Evolutionary conservation across 2,329 filamentous ascomycete genomes (phyloP).

Genomic region (Hypoxylon sp.): DNA sequence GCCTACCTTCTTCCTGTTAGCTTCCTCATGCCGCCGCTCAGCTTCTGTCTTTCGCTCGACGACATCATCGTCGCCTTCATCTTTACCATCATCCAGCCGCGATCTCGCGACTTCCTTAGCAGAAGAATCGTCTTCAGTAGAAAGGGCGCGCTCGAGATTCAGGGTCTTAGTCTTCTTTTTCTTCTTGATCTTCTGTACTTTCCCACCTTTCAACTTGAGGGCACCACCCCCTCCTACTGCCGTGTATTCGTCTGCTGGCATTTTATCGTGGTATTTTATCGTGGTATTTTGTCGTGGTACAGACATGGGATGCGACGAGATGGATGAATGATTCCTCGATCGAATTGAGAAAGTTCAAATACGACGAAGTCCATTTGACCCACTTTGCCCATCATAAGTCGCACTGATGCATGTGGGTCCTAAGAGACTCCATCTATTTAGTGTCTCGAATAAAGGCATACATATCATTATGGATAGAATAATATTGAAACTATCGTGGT

Average conservation of each 20-base stretch:
- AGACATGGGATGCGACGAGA: neutral
- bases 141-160: constrained; percentile 64
- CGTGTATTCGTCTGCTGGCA: constrained; percentile 83
- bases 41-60: constrained; percentile 82
- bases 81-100: constrained; percentile 39
- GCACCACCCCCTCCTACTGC: constrained; percentile 77
- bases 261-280: constrained; percentile 70
- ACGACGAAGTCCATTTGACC: no score
- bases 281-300: constrained; percentile 67
- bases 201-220: constrained; percentile 87
- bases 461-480: neutral
- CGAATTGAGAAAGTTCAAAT: constrained; percentile 10
- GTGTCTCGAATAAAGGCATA: no score
- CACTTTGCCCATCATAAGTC: no score
- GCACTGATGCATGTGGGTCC: no score
- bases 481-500: no score
- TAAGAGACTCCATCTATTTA: no score
- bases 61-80: constrained; percentile 54
- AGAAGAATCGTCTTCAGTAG: constrained; percentile 55
- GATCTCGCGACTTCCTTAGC: constrained; percentile 55
- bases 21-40: constrained; percentile 85
- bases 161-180: constrained; percentile 65
- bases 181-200: constrained; percentile 74
- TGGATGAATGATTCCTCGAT: constrained; percentile 1
- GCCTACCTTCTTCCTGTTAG: constrained; percentile 82